Evolutionary conservation across 257 asterid genomes (phyloP).

Genomic region (Primulina huaijiensis): DNA sequence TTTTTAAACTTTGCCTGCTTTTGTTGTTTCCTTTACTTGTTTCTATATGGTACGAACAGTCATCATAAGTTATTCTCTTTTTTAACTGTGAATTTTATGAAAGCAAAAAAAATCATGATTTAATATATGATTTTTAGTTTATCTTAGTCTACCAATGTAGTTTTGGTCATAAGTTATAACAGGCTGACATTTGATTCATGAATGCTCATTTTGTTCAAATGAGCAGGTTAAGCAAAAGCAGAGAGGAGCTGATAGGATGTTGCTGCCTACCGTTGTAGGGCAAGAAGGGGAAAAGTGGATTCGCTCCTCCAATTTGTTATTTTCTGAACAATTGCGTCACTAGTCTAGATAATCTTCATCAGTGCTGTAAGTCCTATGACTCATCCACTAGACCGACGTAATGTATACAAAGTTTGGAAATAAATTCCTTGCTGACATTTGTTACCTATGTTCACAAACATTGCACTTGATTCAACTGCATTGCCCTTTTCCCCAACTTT

Average conservation of each 20-base stretch:
- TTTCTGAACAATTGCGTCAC: slow-evolving; percentile 15
- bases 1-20: too few relatives aligned
- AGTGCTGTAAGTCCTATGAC: background rate
- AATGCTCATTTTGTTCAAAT: slow-evolving; percentile 24
- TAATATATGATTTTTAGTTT: too few relatives aligned
- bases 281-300: slow-evolving; percentile 93
- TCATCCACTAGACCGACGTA: background rate
- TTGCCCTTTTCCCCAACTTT: background rate
- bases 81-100: too few relatives aligned
- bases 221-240: slow-evolving; percentile 93
- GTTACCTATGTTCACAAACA: background rate
- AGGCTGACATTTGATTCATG: background rate
- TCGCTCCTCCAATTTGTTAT: background rate
- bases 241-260: slow-evolving; percentile 76
- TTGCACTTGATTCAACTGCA: background rate
- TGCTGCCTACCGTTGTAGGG: slow-evolving; percentile 89
- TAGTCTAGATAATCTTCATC: background rate
- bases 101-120: too few relatives aligned
- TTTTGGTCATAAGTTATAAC: background rate
- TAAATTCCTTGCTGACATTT: background rate
- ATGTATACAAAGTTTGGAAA: background rate
- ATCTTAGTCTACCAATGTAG: too few relatives aligned
- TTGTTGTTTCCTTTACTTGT: too few relatives aligned
- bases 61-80: too few relatives aligned
- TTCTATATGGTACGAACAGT: too few relatives aligned